Percentiles rank a stretch among this genome's conserved stretches.
Conservation (phyloP, 83 land plant genomes). For the Thuja plicata region DNA sequence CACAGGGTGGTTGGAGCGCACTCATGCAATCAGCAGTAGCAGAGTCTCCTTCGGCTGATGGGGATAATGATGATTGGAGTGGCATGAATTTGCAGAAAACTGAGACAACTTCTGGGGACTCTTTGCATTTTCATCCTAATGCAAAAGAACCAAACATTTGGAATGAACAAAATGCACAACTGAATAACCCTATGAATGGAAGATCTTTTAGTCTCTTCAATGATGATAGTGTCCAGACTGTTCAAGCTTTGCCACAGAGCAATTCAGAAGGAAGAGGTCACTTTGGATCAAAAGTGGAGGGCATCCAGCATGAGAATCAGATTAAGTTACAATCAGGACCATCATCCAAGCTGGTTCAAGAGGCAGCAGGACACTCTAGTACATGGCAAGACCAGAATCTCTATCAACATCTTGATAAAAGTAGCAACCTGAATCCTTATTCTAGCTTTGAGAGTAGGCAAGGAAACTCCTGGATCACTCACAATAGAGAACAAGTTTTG, state of each 20-base stretch:
- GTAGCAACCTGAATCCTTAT: slow-evolving; percentile 5
- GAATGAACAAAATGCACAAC: slow-evolving; percentile 32
- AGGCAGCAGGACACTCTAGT: slow-evolving; percentile 23
- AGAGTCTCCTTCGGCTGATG: slow-evolving; percentile 51
- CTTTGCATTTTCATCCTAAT: slow-evolving; percentile 18
- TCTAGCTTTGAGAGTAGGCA: slow-evolving; percentile 16
- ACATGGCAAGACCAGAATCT: slow-evolving; percentile 23
- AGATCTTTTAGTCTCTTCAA: slow-evolving; percentile 26
- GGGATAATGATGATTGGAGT: slow-evolving; percentile 53
- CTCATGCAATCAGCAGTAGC: slow-evolving; percentile 79
- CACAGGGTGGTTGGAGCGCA: slow-evolving; percentile 80
- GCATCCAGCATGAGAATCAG: slow-evolving; percentile 6
- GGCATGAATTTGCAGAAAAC: slow-evolving; percentile 32
- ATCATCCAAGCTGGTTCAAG: slow-evolving; percentile 26
- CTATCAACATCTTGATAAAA: slow-evolving; percentile 19
- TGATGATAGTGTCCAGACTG: slow-evolving; percentile 21
- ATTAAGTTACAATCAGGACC: slow-evolving; percentile 13
- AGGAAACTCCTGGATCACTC: slow-evolving; percentile 15
- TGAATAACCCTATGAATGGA: slow-evolving; percentile 22
- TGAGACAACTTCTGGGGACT: slow-evolving; percentile 26
- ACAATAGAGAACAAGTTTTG: slow-evolving; percentile 4
- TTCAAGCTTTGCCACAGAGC: slow-evolving; percentile 28
- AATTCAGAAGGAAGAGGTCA: slow-evolving; percentile 7
- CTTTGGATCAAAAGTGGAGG: slow-evolving; percentile 16
- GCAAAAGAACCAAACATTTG: slow-evolving; percentile 26